Conservation (phyloP, 2,329 filamentous ascomycete species). For the Colletotrichum somersetense region DNA sequence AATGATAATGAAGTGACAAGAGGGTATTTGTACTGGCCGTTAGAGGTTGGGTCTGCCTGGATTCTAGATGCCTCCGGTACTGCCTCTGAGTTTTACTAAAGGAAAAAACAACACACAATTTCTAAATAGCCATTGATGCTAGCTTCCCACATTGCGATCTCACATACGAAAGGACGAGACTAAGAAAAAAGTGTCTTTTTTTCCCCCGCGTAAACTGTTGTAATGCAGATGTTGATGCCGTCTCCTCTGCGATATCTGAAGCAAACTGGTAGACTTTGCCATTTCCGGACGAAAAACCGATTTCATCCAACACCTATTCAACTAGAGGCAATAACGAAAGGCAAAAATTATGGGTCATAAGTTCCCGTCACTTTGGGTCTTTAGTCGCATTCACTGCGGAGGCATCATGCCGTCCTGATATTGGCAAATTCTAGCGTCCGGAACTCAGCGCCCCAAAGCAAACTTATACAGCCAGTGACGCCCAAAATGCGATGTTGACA, state of each 20-base stretch:
- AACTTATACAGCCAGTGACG: slow-evolving; percentile 18
- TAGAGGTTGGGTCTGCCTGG: not conserved
- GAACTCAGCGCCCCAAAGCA: not conserved
- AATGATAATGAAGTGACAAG: slow-evolving; percentile 9
- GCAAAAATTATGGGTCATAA: too few species aligned
- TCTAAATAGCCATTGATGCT: not conserved
- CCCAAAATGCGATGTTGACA: slow-evolving; percentile 45
- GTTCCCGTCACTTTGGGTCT: too few species aligned
- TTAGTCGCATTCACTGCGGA: too few species aligned
- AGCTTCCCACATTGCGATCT: accelerated
- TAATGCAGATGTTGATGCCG: not conserved
- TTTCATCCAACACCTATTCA: too few species aligned
- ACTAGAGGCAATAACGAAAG: too few species aligned
- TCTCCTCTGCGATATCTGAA: not conserved
- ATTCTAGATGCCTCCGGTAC: not conserved
- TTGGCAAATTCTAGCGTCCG: not conserved
- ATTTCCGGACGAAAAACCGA: not conserved
- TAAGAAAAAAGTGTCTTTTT: not conserved
- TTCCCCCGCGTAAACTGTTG: not conserved
- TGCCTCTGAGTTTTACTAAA: not conserved
- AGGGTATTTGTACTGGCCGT: not conserved
- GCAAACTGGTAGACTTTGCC: not conserved
- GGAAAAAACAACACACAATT: not conserved
- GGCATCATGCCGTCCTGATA: not conserved
- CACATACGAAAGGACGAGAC: not conserved